Percentiles rank a stretch among this genome's conserved stretches.
Evolutionary conservation across 2,329 filamentous ascomycete genomes (phyloP).

Genomic region (Chalaropsis ovoidea): DNA sequence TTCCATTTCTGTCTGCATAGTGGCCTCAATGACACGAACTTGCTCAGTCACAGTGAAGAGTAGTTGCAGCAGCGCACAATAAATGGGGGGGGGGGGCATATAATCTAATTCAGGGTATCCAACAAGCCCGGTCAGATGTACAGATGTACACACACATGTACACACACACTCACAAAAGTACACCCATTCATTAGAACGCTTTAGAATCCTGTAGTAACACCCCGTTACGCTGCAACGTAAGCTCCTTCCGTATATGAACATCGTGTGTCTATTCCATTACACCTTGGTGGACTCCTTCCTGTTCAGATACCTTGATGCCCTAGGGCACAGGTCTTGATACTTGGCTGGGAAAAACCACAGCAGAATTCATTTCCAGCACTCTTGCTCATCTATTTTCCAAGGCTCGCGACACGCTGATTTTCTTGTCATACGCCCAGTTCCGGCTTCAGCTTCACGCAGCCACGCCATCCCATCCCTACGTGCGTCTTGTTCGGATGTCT

Average conservation of each 20-base stretch:
- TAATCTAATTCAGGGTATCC: too few species aligned
- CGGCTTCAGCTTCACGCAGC: background rate
- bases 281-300: conserved; percentile 8
- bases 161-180: too few species aligned
- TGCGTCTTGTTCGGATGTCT: background rate
- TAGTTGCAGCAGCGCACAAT: too few species aligned
- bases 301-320: background rate
- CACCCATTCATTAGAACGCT: background rate
- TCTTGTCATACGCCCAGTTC: background rate
- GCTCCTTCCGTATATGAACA: background rate
- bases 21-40: too few species aligned
- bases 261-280: background rate
- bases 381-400: background rate
- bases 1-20: too few species aligned
- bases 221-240: background rate
- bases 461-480: background rate
- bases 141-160: too few species aligned
- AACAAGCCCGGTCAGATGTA: too few species aligned
- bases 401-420: background rate
- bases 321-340: conserved; percentile 4
- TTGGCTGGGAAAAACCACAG: background rate
- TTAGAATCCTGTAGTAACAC: too few species aligned
- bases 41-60: too few species aligned
- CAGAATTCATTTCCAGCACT: background rate
- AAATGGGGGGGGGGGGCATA: too few species aligned